Evolutionary conservation across 768 basidiomycete species (phyloP), one percentile per base, ranked within the genome.

Genomic region (Dacryopinax primogenitus): DNA sequence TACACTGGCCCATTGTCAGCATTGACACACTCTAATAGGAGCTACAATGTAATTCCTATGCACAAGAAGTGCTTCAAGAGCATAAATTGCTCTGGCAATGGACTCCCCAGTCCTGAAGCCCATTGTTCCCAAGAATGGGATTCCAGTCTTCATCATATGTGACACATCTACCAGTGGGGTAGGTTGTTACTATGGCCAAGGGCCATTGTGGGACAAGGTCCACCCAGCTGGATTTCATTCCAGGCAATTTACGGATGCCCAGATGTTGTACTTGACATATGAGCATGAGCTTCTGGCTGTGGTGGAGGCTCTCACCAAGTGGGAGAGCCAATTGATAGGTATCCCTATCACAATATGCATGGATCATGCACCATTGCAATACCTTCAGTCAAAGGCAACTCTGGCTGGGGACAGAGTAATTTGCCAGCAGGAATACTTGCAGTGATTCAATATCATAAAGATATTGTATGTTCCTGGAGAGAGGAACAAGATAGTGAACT

Each of bases 211-310:
- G 36, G 36, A 37, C 36, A 37, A 37, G 18, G 36, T 37, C 36
- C 36, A 37, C 36, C 68, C 68, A 16, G 68, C 68, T 15, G 68
- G 68, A 3, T 69, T 69, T 45, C 12, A 68, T 15, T 69, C 68
- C 3, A 67, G 66, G 45, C 67, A 67, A 35, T 69, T 69, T 66
- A 63, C 67, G 2, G 35, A 21, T 30, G 68, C 68, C 9, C 68
- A 69, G 61, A 33, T 28, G 4, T 3, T 30, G 15, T 69, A 69
- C 51, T 30, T 16, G 16, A 67, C 68, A 12, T 68, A 41, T 37
- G 67, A 68, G 35, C 67, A 64, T 2, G 66, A 68, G 36, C 39
- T 64, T 3, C n/a, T 68, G 7, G 67, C 51, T 3, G 33, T 67
- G 4, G 21, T 66, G 9, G 67, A 67, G 39, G 67, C 36, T 37